Percentiles rank a stretch among this genome's conserved stretches.
These are phyloP conservation scores for Pseudognaphalium luteoalbum DNA, from an alignment of 129 eudicot species.

Conservation along the genomic window DNA sequence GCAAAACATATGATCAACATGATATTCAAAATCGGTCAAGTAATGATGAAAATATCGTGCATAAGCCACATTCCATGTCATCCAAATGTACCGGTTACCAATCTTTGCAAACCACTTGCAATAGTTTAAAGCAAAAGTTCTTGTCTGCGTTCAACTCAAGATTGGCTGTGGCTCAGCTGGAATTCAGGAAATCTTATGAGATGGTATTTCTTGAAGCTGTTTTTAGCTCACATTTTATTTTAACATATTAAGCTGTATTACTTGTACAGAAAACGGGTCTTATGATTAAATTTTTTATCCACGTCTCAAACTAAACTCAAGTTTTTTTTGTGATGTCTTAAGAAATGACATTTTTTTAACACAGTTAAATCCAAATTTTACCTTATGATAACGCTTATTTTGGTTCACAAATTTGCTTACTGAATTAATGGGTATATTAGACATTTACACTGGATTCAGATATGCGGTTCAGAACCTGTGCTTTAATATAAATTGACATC, in stretches of 20 bases:
- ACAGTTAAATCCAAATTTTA: conserved; percentile 1
- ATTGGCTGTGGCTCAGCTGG: conserved; percentile 65
- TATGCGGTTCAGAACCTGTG: background rate
- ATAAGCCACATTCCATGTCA: conserved; percentile 22
- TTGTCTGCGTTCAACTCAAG: conserved; percentile 55
- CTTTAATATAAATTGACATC: background rate
- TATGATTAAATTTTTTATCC: background rate
- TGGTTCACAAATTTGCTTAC: background rate
- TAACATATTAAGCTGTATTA: background rate
- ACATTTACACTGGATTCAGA: conserved; percentile 10
- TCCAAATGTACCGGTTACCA: conserved; percentile 40
- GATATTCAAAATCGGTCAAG: conserved; percentile 25
- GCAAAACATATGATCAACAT: conserved; percentile 31
- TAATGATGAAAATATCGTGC: conserved; percentile 23
- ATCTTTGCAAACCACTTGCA: conserved; percentile 56
- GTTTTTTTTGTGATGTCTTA: conserved; percentile 1
- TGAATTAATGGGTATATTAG: conserved; percentile 12
- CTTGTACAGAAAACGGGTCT: conserved; percentile 6
- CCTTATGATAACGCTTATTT: background rate
- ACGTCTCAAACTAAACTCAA: background rate
- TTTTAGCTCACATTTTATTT: conserved; percentile 1
- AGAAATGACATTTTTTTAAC: background rate
- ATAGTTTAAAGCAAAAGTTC: conserved; percentile 60
- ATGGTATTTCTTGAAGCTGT: conserved; percentile 54
- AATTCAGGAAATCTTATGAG: conserved; percentile 66